Conservation (phyloP, 345 rosid genomes). For the Turritis glabra region DNA sequence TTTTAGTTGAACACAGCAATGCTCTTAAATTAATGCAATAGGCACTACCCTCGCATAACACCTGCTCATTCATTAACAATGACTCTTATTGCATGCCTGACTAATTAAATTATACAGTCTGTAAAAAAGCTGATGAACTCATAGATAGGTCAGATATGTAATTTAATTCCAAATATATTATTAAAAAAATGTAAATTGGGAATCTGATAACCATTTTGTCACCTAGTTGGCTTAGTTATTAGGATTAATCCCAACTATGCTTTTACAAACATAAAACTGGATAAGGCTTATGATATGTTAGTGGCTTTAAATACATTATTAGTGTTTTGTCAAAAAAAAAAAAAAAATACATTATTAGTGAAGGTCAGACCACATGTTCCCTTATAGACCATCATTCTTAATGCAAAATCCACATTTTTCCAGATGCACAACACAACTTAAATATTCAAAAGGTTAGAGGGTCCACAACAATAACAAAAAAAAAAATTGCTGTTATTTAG, state of each 20-base stretch:
- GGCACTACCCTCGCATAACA: not conserved
- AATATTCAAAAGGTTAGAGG: no score
- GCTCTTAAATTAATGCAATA: constrained; percentile 24
- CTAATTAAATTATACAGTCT: constrained; percentile 12
- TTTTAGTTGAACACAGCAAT: constrained; percentile 17
- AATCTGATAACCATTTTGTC: not conserved
- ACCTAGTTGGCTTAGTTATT: not conserved
- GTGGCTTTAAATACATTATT: not conserved
- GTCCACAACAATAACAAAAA: no score
- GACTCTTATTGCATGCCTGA: constrained; percentile 9
- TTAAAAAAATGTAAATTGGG: not conserved
- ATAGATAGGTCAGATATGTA: not conserved
- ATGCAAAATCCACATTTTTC: not conserved
- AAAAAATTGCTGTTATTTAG: no score
- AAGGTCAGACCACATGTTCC: not conserved
- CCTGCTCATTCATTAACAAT: constrained; percentile 21
- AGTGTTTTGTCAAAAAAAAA: no score
- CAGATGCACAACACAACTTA: no score
- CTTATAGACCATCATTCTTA: not conserved
- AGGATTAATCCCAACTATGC: not conserved
- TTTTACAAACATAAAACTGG: not conserved
- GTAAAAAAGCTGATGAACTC: not conserved
- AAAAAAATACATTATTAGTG: no score
- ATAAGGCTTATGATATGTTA: constrained; percentile 5
- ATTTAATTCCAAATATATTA: not conserved